Percentiles rank a stretch among this genome's conserved stretches.
Evolutionary conservation across 495 filamentous ascomycete species (phyloP).

Genomic region (Lepraria neglecta): DNA sequence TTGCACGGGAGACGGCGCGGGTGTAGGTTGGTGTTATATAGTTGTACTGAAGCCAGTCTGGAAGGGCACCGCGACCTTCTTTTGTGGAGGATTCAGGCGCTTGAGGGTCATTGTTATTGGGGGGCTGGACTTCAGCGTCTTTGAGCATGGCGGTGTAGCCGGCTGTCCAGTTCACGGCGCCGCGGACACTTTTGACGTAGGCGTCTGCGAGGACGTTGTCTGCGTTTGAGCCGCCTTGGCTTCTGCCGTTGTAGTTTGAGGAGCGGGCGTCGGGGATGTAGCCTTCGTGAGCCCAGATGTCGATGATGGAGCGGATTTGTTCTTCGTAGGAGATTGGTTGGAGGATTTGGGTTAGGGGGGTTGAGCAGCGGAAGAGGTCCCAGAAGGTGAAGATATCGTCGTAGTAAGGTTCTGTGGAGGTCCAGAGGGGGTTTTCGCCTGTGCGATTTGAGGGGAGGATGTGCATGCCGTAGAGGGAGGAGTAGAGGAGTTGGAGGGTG

Average conservation of each 20-base stretch:
- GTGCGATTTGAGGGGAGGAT: conserved; percentile 66
- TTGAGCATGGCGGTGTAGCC: conserved; percentile 64
- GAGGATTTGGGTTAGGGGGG: conserved; percentile 58
- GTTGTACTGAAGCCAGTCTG: conserved; percentile 58
- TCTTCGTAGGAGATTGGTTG: conserved; percentile 59
- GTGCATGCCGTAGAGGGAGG: conserved; percentile 62
- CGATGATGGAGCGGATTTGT: conserved; percentile 61
- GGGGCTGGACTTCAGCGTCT: conserved; percentile 57
- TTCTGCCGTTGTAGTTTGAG: conserved; percentile 64
- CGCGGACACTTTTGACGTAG: conserved; percentile 63
- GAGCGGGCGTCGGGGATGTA: conserved; percentile 60
- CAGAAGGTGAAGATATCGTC: conserved; percentile 40
- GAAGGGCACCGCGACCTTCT: conserved; percentile 63
- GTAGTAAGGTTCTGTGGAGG: conserved; percentile 56
- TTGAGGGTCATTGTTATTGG: conserved; percentile 54
- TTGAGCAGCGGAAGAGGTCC: conserved; percentile 59
- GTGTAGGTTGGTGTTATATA: conserved; percentile 59
- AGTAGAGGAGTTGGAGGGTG: conserved; percentile 56
- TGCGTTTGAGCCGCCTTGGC: conserved; percentile 67
- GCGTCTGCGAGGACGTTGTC: conserved; percentile 72
- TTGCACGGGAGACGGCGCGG: conserved; percentile 57
- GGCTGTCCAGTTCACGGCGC: conserved; percentile 61
- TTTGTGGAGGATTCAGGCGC: conserved; percentile 48
- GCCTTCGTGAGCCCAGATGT: conserved; percentile 63
- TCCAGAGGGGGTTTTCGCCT: conserved; percentile 64